Base-by-base conservation (phyloP, 1,284 basidiomycete genomes). In the Rhodotorula sp. region DNA sequence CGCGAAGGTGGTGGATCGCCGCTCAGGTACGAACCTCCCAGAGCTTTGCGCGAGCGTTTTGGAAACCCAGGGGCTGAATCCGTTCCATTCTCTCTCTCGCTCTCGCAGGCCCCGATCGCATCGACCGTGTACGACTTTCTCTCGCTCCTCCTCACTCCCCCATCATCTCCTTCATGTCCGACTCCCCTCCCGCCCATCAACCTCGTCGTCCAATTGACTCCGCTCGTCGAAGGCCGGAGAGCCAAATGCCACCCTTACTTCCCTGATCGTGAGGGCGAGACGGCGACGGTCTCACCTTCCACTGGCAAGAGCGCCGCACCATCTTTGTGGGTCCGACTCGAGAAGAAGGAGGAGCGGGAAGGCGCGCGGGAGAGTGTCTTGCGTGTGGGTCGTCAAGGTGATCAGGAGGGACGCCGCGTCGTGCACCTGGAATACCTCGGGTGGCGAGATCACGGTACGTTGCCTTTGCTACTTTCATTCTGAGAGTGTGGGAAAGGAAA, bases 161-260 rank as follows among this genome's bases (percentile, higher is more conserved):
- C 73, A 0, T 51, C 68, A 26, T 69, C 74, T 1, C 62, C 18
- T 4, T 18, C 66, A 1, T 51, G 48, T 26, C 47, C 51, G 7
- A 15, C 51, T 16, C 31, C n/a, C 1, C 69, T 63, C 18, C 66
- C 67, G 4, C 64, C 49, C 4, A 59, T 76, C 29, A 68, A 65
- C 34, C 65, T 74, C 39, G 85, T 91, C 73, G 89, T 93, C 8
- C 91, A 93, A 80, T 85, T 93, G 64, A 92, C 91, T 5, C 86
- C 83, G 69, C 85, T 87, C 73, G 75, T 86, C 43, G 91, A 93
- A 80, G 81, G 83, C 56, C 87, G 89, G 1, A 83, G 86, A 61
- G 84, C 84, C 74, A 92, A 92, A 80, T 90, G 90, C 3, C 86
- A 90, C 77, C 82, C 85, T 3, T 93, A 93, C 80, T 91, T 92